phyloP scores from a whole-genome alignment of 169 alveolate genomes.

The Babesia divergens region DNA sequence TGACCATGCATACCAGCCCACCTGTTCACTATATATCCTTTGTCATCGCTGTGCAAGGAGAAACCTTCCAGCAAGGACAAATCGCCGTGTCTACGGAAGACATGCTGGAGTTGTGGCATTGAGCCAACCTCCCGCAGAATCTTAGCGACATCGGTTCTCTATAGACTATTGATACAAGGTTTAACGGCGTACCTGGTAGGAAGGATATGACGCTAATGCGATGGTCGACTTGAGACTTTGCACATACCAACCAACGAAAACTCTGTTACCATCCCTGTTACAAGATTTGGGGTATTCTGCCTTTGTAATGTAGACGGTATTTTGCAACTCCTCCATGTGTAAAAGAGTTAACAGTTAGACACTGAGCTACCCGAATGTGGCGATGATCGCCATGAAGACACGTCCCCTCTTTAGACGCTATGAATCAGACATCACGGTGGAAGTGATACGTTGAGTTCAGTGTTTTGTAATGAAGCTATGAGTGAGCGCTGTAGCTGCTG shows the following conservation, averaged over 20 bases:
- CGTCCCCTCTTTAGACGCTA: too few relatives aligned
- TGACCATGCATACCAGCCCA: neutral
- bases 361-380: too few relatives aligned
- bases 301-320: constrained; percentile 2
- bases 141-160: neutral
- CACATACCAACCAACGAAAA: constrained; percentile 16
- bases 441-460: constrained; percentile 69
- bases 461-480: constrained; percentile 93
- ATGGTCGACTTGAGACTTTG: constrained; percentile 3
- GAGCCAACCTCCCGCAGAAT: neutral
- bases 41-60: neutral
- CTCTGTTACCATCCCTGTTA: neutral
- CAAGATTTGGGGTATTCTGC: constrained; percentile 6
- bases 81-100: neutral
- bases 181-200: constrained; percentile 11
- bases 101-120: neutral
- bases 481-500: constrained; percentile 85
- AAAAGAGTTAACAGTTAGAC: neutral
- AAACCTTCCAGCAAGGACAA: constrained; percentile 5
- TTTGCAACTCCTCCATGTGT: neutral
- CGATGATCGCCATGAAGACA: too few relatives aligned
- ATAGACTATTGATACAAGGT: neutral
- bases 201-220: constrained; percentile 18
- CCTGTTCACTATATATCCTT: neutral
- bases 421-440: neutral